phyloP scores from a whole-genome alignment of 805 yeast species.

The Cyberlindnera suaveolens region DNA sequence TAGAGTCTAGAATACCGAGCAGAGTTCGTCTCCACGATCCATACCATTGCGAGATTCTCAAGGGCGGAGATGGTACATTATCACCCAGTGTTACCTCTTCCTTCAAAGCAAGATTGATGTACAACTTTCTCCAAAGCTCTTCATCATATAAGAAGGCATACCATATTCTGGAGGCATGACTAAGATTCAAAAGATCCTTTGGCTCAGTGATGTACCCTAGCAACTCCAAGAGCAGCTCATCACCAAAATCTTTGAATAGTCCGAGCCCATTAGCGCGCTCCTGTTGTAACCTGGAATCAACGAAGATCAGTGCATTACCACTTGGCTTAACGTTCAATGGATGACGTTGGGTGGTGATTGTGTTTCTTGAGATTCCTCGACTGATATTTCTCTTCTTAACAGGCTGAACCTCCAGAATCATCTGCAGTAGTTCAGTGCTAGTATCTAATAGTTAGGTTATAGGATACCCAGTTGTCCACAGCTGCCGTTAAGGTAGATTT shows the following conservation, averaged over 20 bases:
- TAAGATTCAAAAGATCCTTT: slow-evolving; percentile 42
- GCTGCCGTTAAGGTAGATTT: too few relatives aligned
- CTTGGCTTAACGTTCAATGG: slow-evolving; percentile 71
- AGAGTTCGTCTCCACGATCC: slow-evolving; percentile 80
- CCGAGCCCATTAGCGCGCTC: slow-evolving; percentile 36
- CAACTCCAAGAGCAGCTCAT: slow-evolving; percentile 55
- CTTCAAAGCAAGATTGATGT: slow-evolving; percentile 27
- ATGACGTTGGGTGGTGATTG: slow-evolving; percentile 37
- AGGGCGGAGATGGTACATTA: slow-evolving; percentile 19
- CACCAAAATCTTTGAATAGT: slow-evolving; percentile 43
- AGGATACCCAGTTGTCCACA: too few relatives aligned
- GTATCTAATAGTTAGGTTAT: too few relatives aligned
- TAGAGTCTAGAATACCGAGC: slow-evolving; percentile 29
- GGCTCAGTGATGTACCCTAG: slow-evolving; percentile 43
- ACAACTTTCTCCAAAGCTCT: slow-evolving; percentile 71
- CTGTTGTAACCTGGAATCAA: slow-evolving; percentile 11
- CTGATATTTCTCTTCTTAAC: slow-evolving; percentile 17
- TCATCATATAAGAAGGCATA: slow-evolving; percentile 74
- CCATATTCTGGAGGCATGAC: slow-evolving; percentile 56
- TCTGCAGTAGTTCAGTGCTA: not conserved
- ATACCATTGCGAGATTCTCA: slow-evolving; percentile 43
- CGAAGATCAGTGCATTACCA: slow-evolving; percentile 53
- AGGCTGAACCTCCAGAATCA: slow-evolving; percentile 19
- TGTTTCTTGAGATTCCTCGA: slow-evolving; percentile 20
- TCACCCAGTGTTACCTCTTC: slow-evolving; percentile 10